These are phyloP conservation scores for Hirschioporus abietinus DNA, from an alignment of 768 basidiomycete species.

Conservation along the genomic window DNA sequence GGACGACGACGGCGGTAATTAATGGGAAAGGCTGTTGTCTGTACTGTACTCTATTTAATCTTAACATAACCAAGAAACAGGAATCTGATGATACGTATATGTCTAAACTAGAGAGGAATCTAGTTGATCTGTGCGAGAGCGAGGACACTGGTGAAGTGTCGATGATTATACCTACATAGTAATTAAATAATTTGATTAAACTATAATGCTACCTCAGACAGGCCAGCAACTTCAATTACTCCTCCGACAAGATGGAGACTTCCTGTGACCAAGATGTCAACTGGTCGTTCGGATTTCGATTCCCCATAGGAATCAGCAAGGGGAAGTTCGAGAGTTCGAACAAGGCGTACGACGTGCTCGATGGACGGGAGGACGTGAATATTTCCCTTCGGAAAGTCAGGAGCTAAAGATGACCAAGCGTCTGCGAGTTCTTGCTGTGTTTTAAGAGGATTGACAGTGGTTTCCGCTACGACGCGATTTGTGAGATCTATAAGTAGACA, in stretches of 20 bases:
- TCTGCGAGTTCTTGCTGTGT: slow-evolving; percentile 72
- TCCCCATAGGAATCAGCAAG: slow-evolving; percentile 17
- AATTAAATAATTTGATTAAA: background rate
- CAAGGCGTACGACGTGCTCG: slow-evolving; percentile 75
- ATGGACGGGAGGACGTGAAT: slow-evolving; percentile 84
- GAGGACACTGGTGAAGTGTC: background rate
- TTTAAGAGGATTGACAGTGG: slow-evolving; percentile 59
- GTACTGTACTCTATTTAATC: background rate
- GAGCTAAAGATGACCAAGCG: slow-evolving; percentile 65
- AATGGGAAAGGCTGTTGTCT: background rate
- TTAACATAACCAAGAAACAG: background rate
- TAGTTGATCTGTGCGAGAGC: background rate
- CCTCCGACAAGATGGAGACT: slow-evolving; percentile 94
- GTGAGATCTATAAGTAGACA: slow-evolving; percentile 58
- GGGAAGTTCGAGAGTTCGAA: slow-evolving; percentile 38
- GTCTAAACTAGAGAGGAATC: background rate
- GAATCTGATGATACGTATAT: background rate
- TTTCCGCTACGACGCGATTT: slow-evolving; percentile 54
- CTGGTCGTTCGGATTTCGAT: slow-evolving; percentile 12
- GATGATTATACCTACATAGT: background rate
- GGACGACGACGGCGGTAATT: slow-evolving; percentile 19
- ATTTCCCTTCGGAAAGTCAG: slow-evolving; percentile 51
- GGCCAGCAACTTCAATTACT: slow-evolving; percentile 81
- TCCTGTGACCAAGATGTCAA: slow-evolving; percentile 80
- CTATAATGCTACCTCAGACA: slow-evolving; percentile 65